Evolutionary conservation across 2,329 filamentous ascomycete genomes (phyloP).

Genomic region (Apiospora koreana): DNA sequence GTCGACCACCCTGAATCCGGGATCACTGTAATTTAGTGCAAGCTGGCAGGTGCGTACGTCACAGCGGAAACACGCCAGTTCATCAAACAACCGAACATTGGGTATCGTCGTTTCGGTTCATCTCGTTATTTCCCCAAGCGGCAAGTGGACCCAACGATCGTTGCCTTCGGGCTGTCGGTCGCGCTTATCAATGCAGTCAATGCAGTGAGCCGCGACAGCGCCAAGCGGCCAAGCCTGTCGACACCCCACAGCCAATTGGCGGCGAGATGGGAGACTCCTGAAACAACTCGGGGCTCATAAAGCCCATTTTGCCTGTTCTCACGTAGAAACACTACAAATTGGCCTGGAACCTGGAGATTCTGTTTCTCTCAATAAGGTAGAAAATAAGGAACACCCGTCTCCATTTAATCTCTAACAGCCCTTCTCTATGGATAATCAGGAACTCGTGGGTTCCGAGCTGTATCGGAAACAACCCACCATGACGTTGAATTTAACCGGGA

Average conservation of each 20-base stretch:
- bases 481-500: not conserved
- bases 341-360: no score
- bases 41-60: not conserved
- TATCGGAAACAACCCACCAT: slow-evolving; percentile 5
- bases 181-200: not conserved
- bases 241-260: not conserved
- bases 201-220: not conserved
- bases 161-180: not conserved
- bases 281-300: slow-evolving; percentile 2
- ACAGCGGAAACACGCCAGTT: not conserved
- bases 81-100: not conserved
- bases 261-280: not conserved
- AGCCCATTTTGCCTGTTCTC: not conserved
- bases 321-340: not conserved
- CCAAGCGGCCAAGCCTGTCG: not conserved
- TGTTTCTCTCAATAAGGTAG: no score
- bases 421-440: not conserved
- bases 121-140: not conserved
- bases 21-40: no score
- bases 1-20: no score
- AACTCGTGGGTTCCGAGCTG: not conserved
- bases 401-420: not conserved
- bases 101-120: not conserved
- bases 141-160: not conserved
- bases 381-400: not conserved